These are phyloP conservation scores for Venturia asperata DNA, from an alignment of 2,329 filamentous ascomycete genomes.

Conservation along the genomic window DNA sequence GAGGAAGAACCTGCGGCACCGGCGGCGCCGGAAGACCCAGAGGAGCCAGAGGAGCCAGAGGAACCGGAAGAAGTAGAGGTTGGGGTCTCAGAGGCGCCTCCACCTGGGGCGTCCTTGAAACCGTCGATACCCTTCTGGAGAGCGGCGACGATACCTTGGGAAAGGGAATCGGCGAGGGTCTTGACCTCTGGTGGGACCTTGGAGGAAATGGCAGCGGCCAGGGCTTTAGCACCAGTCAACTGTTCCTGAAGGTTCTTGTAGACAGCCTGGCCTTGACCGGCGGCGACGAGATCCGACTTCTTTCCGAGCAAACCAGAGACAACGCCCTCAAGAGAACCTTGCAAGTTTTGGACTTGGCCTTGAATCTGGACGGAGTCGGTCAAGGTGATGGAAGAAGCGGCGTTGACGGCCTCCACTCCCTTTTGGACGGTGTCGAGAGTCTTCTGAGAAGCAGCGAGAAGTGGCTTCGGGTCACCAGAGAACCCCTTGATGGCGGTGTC, in stretches of 20 bases:
- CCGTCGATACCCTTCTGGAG: slow-evolving; percentile 30
- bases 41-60: neutral
- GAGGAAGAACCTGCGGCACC: no score
- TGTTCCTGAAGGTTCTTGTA: slow-evolving; percentile 26
- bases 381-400: slow-evolving; percentile 23
- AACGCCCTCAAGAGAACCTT: slow-evolving; percentile 24
- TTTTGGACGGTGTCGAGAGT: slow-evolving; percentile 26
- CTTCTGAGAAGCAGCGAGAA: slow-evolving; percentile 25
- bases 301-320: slow-evolving; percentile 26
- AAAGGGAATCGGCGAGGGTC: slow-evolving; percentile 26
- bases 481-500: slow-evolving; percentile 25
- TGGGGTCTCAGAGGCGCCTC: neutral
- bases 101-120: slow-evolving; percentile 20
- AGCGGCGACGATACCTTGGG: slow-evolving; percentile 28
- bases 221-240: slow-evolving; percentile 25
- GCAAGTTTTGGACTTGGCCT: slow-evolving; percentile 27
- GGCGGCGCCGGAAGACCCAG: neutral
- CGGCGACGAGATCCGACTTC: slow-evolving; percentile 27
- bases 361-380: slow-evolving; percentile 28
- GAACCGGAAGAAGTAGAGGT: neutral
- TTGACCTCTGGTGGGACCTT: slow-evolving; percentile 29
- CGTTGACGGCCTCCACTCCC: slow-evolving; percentile 26
- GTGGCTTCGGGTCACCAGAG: slow-evolving; percentile 24
- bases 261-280: slow-evolving; percentile 24
- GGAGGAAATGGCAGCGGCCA: slow-evolving; percentile 27